These are phyloP conservation scores for Micromonas commoda DNA, from an alignment of 139 green algal genomes.

Conservation along the genomic window DNA sequence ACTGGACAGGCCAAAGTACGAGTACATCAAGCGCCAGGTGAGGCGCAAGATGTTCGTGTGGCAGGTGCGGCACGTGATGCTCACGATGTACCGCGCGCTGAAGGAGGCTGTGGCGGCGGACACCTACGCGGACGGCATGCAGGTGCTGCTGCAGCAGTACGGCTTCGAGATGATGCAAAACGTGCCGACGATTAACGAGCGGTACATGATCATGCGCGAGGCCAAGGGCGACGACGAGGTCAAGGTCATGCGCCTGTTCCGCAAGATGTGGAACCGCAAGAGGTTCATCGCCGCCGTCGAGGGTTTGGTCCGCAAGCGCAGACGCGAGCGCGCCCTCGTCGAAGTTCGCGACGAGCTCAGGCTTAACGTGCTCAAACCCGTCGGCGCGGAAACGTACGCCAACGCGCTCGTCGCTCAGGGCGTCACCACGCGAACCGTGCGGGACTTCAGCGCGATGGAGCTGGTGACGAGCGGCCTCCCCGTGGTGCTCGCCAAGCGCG, in stretches of 20 bases:
- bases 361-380: neutral
- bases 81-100: neutral
- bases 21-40: neutral
- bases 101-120: neutral
- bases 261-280: neutral
- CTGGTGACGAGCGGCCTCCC: neutral
- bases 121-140: neutral
- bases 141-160: neutral
- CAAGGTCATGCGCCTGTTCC: neutral
- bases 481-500: neutral
- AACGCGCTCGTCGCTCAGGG: neutral
- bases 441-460: neutral
- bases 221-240: neutral
- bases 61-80: neutral
- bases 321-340: neutral
- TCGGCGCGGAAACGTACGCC: neutral
- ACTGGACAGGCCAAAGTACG: neutral
- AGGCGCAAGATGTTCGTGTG: neutral
- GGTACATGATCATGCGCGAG: neutral
- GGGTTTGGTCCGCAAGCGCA: neutral
- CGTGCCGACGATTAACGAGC: neutral
- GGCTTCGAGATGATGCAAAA: neutral
- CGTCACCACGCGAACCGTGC: neutral
- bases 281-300: neutral
- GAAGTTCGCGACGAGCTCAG: neutral